Evolutionary conservation across 441 rosid genomes (phyloP).

Genomic region (Lepidium campestre): DNA sequence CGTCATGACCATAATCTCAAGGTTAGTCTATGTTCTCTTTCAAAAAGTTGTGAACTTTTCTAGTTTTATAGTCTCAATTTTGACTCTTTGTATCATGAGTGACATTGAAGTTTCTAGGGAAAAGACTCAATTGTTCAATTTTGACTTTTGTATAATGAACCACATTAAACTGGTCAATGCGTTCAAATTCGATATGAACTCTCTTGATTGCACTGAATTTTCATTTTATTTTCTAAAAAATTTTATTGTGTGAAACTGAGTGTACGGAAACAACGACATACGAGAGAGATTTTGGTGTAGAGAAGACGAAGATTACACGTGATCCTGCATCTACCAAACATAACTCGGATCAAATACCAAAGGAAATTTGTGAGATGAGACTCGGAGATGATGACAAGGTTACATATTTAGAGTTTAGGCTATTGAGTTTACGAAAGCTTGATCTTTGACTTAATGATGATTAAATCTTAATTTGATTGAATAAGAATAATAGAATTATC

Average conservation of each 20-base stretch:
- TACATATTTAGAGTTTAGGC: slow-evolving; percentile 28
- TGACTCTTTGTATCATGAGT: no score
- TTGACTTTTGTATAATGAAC: no score
- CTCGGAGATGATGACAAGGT: slow-evolving; percentile 43
- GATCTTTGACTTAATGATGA: background rate
- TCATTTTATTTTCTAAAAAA: background rate
- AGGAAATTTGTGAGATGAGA: slow-evolving; percentile 51
- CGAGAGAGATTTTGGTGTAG: slow-evolving; percentile 34
- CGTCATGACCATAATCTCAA: no score
- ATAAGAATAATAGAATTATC: slow-evolving; percentile 49
- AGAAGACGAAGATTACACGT: background rate
- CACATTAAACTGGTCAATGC: no score
- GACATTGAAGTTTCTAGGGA: no score
- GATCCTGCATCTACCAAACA: slow-evolving; percentile 23
- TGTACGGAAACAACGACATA: no score
- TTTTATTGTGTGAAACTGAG: background rate
- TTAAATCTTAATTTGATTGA: slow-evolving; percentile 33
- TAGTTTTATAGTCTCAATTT: no score
- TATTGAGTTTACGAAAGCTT: background rate
- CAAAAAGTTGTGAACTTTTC: background rate
- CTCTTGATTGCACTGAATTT: background rate
- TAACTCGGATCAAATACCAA: slow-evolving; percentile 51
- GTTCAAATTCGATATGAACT: background rate
- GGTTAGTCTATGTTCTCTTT: no score
- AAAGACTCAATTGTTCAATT: no score